Conservation (phyloP, 495 filamentous ascomycete genomes). For the Cudoniella acicularis region DNA sequence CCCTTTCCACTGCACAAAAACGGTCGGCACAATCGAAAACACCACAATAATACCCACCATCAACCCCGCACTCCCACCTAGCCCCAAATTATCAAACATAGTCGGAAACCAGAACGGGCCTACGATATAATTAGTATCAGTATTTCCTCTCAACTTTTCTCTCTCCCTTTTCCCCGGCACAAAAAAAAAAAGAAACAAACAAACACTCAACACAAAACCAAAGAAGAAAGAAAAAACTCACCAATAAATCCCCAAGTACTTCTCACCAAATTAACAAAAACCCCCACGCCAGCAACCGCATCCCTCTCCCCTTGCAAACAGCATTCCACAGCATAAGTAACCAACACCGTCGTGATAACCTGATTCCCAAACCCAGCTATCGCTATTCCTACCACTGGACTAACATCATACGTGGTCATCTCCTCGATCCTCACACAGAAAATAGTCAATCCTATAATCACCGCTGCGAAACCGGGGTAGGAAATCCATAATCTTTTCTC, state of each 20-base stretch:
- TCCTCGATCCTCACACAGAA: slow-evolving; percentile 42
- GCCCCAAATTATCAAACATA: slow-evolving; percentile 45
- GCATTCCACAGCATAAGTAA: slow-evolving; percentile 52
- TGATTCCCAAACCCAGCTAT: slow-evolving; percentile 51
- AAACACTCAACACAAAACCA: not conserved
- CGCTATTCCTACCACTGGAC: slow-evolving; percentile 46
- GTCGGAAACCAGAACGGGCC: slow-evolving; percentile 40
- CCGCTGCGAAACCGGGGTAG: slow-evolving; percentile 43
- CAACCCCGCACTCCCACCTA: slow-evolving; percentile 39
- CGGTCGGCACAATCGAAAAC: slow-evolving; percentile 43
- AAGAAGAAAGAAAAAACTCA: slow-evolving; percentile 53
- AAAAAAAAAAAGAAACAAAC: not conserved
- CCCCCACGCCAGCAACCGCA: slow-evolving; percentile 48
- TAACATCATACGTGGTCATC: slow-evolving; percentile 40
- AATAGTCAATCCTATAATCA: slow-evolving; percentile 48
- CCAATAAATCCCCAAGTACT: slow-evolving; percentile 56
- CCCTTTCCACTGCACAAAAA: slow-evolving; percentile 22
- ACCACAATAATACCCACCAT: slow-evolving; percentile 39
- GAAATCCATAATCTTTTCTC: slow-evolving; percentile 51
- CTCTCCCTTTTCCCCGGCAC: not conserved
- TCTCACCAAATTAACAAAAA: slow-evolving; percentile 53
- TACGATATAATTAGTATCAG: no score
- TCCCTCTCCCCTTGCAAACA: slow-evolving; percentile 25
- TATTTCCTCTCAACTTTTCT: not conserved
- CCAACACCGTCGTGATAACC: slow-evolving; percentile 50